Evolutionary conservation across 306 rosid genomes (phyloP), one percentile per base, ranked within the genome.

Genomic region (Cicer yamashitae): DNA sequence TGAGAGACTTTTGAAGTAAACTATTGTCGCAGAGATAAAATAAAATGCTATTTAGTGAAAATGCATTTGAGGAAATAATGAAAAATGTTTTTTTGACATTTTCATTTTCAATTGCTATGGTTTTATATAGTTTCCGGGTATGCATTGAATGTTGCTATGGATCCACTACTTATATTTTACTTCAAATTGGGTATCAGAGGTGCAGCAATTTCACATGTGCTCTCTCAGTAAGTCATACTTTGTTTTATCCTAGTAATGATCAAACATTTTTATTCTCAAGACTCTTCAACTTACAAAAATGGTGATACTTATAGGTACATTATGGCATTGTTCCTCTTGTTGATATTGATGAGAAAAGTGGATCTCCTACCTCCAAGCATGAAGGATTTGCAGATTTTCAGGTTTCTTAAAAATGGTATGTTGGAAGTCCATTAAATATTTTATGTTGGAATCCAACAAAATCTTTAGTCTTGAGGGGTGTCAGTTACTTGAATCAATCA

Each of bases 201-300:
- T 82, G 99, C 99, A 77, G 99, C 99, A 53, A 82, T 94, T 56
- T 89, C 99, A 11, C 99, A 94, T 79, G 97, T 92, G 34, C 65
- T 94, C 75, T 92, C 99, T 8, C 99, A 94, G 99, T 94, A 81
- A 92, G 99, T 79, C n/a, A 37, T 64, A 44, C 39, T 18, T 51
- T 25, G 47, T 34, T 15, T 56, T 15, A 22, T 64, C n/a, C 51
- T 15, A 76, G n/a, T 40, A n/a, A 40, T 12, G 11, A 54, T 71
- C 61, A 5, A 60, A 5, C 51, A 51, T 18, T 59, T 38, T 62
- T 12, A 8, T 60, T 58, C 30, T 14, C 65, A 44, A 45, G 41
- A 45, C 34, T 58, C 34, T 10, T 20, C 8, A 64, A 34, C 74
- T 71, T 46, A 58, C 52, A 52, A 81, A 70, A 70, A 66, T 66